These are phyloP conservation scores for Solanum etuberosum DNA, from an alignment of 257 asterid species.

Conservation along the genomic window DNA sequence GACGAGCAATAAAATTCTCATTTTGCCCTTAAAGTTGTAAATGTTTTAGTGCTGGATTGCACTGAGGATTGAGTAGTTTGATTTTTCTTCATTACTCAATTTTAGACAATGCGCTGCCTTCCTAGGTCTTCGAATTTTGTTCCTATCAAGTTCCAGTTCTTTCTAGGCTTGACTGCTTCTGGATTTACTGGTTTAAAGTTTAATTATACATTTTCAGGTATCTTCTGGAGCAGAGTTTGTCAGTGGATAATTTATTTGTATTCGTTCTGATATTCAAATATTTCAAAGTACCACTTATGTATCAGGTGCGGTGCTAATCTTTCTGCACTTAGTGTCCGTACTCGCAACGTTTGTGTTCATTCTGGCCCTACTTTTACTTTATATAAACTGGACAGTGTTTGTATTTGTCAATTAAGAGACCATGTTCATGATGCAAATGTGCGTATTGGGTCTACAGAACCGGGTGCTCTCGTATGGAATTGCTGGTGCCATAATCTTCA, in stretches of 20 bases:
- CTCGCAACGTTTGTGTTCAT: neutral
- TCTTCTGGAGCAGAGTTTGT: slow-evolving; percentile 90
- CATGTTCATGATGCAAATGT: slow-evolving; percentile 5
- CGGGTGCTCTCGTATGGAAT: slow-evolving; percentile 96
- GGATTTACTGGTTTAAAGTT: neutral
- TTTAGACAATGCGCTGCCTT: neutral
- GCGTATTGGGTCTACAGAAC: slow-evolving; percentile 29
- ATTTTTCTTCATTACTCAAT: neutral
- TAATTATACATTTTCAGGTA: slow-evolving; percentile 44
- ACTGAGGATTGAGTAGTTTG: neutral
- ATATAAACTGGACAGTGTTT: neutral
- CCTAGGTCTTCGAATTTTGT: neutral
- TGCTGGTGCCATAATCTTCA: slow-evolving; percentile 86
- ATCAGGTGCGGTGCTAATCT: slow-evolving; percentile 52
- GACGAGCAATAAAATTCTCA: neutral
- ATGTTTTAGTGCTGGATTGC: neutral
- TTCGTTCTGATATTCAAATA: slow-evolving; percentile 90
- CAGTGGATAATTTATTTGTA: slow-evolving; percentile 94
- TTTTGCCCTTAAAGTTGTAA: neutral
- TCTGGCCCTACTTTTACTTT: slow-evolving; percentile 3
- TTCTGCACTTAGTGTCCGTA: neutral
- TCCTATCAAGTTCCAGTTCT: neutral
- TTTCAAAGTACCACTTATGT: slow-evolving; percentile 75
- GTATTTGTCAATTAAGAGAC: neutral
- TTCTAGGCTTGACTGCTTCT: neutral